A percentile compares a stretch with the other conserved stretches of the same genome.
Evolutionary conservation across 257 asterid species (phyloP).

Genomic region (Nicotiana attenuata): DNA sequence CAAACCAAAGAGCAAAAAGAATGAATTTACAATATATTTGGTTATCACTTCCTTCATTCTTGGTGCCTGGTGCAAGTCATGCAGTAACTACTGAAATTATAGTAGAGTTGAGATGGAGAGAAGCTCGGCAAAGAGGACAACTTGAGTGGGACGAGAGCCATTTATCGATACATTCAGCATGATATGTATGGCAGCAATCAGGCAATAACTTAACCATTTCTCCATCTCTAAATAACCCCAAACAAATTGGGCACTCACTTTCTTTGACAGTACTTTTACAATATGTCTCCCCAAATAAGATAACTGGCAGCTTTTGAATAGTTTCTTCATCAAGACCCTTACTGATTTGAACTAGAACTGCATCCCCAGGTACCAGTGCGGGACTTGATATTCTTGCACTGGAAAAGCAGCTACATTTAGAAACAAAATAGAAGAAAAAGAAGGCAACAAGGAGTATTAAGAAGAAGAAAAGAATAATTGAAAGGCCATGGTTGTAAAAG

Average conservation of each 20-base stretch:
- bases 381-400: not conserved
- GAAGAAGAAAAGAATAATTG: not conserved
- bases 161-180: constrained; percentile 20
- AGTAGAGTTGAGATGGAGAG: not conserved
- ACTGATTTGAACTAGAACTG: not conserved
- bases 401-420: not conserved
- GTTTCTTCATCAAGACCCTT: constrained; percentile 23
- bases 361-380: not conserved
- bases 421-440: constrained; percentile 1
- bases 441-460: constrained; percentile 4
- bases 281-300: not conserved
- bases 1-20: not conserved
- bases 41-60: not conserved
- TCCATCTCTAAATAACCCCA: constrained; percentile 18
- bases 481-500: not conserved
- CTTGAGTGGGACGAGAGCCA: constrained; percentile 18
- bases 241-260: constrained; percentile 26
- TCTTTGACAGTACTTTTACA: not conserved
- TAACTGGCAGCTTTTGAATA: constrained; percentile 17
- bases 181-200: constrained; percentile 16
- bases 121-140: constrained; percentile 29
- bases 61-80: not conserved
- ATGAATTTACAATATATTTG: not conserved
- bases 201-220: constrained; percentile 26
- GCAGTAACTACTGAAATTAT: not conserved